Percentiles rank a stretch among this genome's conserved stretches.
phyloP scores from a whole-genome alignment of 192 early-diverging fungal species.

The Backusella macrospora region DNA sequence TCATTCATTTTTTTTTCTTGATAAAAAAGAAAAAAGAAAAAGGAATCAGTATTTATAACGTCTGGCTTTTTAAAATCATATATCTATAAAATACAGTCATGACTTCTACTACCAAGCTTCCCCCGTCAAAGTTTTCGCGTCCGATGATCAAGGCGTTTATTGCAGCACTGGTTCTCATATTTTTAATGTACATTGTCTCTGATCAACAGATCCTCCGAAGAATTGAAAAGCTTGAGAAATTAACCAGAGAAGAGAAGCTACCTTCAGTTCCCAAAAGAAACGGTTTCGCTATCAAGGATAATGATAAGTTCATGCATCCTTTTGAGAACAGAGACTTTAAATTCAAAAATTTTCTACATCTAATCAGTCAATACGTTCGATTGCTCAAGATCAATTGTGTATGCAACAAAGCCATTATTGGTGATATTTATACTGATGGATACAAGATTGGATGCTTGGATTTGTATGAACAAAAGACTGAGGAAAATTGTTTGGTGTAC shows the following conservation, averaged over 20 bases:
- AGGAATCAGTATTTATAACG: background rate
- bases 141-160: conserved; percentile 7
- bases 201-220: background rate
- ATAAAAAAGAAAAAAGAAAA: background rate
- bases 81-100: background rate
- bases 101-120: background rate
- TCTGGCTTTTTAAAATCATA: background rate
- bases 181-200: background rate
- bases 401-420: background rate
- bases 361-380: background rate
- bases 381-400: conserved; percentile 4
- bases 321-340: background rate
- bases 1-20: background rate
- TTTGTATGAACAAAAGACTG: background rate
- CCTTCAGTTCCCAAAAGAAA: background rate
- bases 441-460: conserved; percentile 14
- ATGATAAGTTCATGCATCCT: background rate
- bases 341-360: background rate
- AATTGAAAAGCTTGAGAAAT: conserved; percentile 3
- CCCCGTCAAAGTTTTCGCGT: background rate
- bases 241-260: background rate
- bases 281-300: background rate
- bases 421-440: background rate
- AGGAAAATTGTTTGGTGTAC: background rate
- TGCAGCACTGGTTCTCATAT: background rate